phyloP scores from a whole-genome alignment of 768 basidiomycete species.

The Chlorophyllum brunneum region DNA sequence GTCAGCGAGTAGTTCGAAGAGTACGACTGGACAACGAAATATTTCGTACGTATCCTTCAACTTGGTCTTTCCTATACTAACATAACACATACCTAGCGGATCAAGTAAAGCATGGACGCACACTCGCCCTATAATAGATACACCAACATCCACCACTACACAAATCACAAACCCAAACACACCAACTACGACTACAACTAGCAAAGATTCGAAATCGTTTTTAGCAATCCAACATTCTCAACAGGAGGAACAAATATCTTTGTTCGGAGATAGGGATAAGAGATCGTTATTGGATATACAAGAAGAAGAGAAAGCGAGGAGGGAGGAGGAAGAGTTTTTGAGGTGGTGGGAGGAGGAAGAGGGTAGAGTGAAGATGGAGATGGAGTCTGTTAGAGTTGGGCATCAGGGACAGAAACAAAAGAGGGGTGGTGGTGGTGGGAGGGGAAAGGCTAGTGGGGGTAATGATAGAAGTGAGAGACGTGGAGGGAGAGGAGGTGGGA shows the following conservation, averaged over 20 bases:
- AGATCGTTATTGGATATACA: slow-evolving; percentile 80
- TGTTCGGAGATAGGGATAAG: slow-evolving; percentile 34
- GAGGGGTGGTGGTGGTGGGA: slow-evolving; percentile 5
- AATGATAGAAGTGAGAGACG: neutral
- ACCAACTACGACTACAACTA: neutral
- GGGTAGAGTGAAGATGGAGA: slow-evolving; percentile 54
- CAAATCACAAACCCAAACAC: neutral
- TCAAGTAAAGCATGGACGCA: slow-evolving; percentile 63
- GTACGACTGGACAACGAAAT: slow-evolving; percentile 32
- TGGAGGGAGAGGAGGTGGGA: neutral
- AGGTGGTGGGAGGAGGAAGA: slow-evolving; percentile 90
- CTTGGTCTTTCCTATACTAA: neutral
- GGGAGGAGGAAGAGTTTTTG: slow-evolving; percentile 76
- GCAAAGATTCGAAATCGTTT: slow-evolving; percentile 51
- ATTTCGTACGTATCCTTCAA: slow-evolving; percentile 40
- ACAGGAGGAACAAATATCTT: slow-evolving; percentile 40
- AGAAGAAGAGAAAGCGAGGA: slow-evolving; percentile 68
- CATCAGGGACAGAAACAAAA: slow-evolving; percentile 5
- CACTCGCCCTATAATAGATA: slow-evolving; percentile 41
- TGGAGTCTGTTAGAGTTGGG: slow-evolving; percentile 22
- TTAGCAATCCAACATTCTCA: slow-evolving; percentile 83
- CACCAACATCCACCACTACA: slow-evolving; percentile 19
- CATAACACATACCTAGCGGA: slow-evolving; percentile 15
- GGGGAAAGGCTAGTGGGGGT: neutral
- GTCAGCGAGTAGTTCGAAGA: slow-evolving; percentile 20